A percentile compares a stretch with the other conserved stretches of the same genome.
phyloP scores from a whole-genome alignment of 2,329 filamentous ascomycete genomes.

The Conoideocrella luteorostrata region DNA sequence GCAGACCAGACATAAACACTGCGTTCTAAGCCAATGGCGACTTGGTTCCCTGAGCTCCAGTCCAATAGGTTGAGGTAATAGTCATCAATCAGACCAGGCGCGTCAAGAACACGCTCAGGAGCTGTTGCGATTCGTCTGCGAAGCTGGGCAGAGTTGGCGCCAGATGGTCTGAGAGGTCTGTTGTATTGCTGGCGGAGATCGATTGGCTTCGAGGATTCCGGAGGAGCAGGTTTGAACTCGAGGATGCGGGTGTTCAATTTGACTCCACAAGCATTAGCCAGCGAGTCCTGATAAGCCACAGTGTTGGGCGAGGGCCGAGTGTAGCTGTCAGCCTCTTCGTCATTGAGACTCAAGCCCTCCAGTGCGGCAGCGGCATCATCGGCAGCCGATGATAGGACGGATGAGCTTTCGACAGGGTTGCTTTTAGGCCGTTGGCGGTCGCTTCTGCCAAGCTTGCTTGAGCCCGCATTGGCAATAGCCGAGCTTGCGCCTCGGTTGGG shows the following conservation, averaged over 20 bases:
- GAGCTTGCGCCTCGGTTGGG: conserved; percentile 89
- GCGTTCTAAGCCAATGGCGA: conserved; percentile 93
- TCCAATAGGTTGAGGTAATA: conserved; percentile 99
- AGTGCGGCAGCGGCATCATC: conserved; percentile 76
- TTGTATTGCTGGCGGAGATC: conserved; percentile 98
- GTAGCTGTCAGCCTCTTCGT: conserved; percentile 63
- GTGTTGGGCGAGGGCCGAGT: conserved; percentile 79
- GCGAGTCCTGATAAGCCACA: conserved; percentile 83
- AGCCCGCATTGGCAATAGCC: conserved; percentile 72
- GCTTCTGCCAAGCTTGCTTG: conserved; percentile 69
- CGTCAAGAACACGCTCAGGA: conserved; percentile 92
- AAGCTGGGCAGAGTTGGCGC: conserved; percentile 72
- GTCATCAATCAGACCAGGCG: conserved; percentile 91
- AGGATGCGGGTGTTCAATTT: conserved; percentile 92
- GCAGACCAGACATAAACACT: conserved; percentile 99
- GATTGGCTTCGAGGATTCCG: conserved; percentile 96
- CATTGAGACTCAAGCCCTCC: conserved; percentile 68
- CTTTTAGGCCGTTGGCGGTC: conserved; percentile 70
- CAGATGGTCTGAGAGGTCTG: conserved; percentile 77
- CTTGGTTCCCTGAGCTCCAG: conserved; percentile 97
- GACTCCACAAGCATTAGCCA: conserved; percentile 87
- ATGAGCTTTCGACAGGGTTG: conserved; percentile 62
- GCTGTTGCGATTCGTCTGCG: conserved; percentile 88
- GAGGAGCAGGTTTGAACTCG: conserved; percentile 96
- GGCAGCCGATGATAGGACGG: conserved; percentile 68